phyloP scores from a whole-genome alignment of 2,329 filamentous ascomycete genomes.

The Penicillium sp. region DNA sequence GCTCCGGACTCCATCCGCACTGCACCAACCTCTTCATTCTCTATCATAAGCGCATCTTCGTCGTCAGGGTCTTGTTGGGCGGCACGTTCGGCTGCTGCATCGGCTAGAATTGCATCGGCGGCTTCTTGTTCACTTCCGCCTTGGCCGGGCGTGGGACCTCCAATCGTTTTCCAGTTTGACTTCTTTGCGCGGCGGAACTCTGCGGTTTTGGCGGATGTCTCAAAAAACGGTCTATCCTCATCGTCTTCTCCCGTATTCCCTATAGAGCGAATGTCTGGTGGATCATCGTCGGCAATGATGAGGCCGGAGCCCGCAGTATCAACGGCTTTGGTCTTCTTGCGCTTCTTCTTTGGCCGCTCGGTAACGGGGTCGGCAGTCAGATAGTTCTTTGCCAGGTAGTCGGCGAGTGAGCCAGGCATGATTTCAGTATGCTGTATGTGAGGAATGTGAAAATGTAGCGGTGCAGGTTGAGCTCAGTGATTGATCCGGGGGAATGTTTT shows the following conservation, averaged over 20 bases:
- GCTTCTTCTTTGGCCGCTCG: constrained; percentile 55
- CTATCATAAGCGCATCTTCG: constrained; percentile 48
- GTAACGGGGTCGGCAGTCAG: constrained; percentile 62
- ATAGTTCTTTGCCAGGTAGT: constrained; percentile 90
- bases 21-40: constrained; percentile 39
- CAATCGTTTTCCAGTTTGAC: constrained; percentile 74
- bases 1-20: constrained; percentile 85
- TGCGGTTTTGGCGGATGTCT: constrained; percentile 28
- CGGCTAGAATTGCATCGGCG: constrained; percentile 75
- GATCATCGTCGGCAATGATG: constrained; percentile 44
- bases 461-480: constrained; percentile 6
- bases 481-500: constrained; percentile 23
- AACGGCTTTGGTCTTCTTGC: constrained; percentile 52
- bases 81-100: constrained; percentile 65
- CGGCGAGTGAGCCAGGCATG: constrained; percentile 57
- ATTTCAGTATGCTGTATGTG: background rate
- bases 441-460: background rate
- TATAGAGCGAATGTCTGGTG: constrained; percentile 34
- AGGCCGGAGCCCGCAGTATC: constrained; percentile 43
- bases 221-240: constrained; percentile 36
- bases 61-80: constrained; percentile 48
- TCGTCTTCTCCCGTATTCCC: constrained; percentile 32
- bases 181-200: constrained; percentile 73
- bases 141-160: constrained; percentile 33
- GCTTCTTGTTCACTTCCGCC: constrained; percentile 53